A percentile compares a stretch with the other conserved stretches of the same genome.
phyloP scores from a whole-genome alignment of 768 basidiomycete genomes.

The Agaricus bisporus region DNA sequence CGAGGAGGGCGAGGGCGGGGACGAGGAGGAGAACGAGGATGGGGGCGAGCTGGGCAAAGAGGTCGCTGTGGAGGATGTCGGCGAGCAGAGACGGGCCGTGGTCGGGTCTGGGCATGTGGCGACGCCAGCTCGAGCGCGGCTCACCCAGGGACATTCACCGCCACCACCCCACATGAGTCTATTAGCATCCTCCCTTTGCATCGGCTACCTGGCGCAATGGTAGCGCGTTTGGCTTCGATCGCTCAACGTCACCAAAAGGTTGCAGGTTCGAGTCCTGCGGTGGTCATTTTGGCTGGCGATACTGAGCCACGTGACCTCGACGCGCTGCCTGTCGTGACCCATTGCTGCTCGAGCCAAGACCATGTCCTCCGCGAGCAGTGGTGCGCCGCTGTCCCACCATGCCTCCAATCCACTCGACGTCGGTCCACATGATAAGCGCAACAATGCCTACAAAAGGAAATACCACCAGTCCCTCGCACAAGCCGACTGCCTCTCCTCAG shows the following conservation, averaged over 20 bases:
- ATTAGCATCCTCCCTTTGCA: no score
- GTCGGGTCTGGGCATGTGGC: slow-evolving; percentile 41
- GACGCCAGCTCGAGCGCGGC: slow-evolving; percentile 11
- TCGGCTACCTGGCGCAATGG: slow-evolving; percentile 81
- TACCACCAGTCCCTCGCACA: slow-evolving; percentile 24
- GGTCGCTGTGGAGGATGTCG: slow-evolving; percentile 30
- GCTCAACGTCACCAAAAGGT: slow-evolving; percentile 48
- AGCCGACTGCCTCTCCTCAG: slow-evolving; percentile 34
- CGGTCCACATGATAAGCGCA: slow-evolving; percentile 52
- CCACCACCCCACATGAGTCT: background rate
- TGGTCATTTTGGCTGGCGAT: slow-evolving; percentile 46
- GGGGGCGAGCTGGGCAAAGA: slow-evolving; percentile 53
- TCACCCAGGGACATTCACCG: no score
- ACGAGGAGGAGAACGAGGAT: slow-evolving; percentile 48
- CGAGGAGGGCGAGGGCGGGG: slow-evolving; percentile 46
- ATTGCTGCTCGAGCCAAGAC: slow-evolving; percentile 1
- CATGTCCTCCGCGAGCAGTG: background rate
- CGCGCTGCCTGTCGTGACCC: slow-evolving; percentile 2
- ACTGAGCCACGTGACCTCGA: slow-evolving; percentile 9
- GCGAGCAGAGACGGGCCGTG: slow-evolving; percentile 32
- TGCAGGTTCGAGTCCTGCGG: slow-evolving; percentile 96
- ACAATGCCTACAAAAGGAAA: slow-evolving; percentile 37
- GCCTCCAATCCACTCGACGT: slow-evolving; percentile 72
- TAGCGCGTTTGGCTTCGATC: slow-evolving; percentile 93
- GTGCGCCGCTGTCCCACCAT: slow-evolving; percentile 47